Base-by-base conservation (phyloP, 2,329 filamentous ascomycete genomes). In the Colletotrichum sansevieriae region DNA sequence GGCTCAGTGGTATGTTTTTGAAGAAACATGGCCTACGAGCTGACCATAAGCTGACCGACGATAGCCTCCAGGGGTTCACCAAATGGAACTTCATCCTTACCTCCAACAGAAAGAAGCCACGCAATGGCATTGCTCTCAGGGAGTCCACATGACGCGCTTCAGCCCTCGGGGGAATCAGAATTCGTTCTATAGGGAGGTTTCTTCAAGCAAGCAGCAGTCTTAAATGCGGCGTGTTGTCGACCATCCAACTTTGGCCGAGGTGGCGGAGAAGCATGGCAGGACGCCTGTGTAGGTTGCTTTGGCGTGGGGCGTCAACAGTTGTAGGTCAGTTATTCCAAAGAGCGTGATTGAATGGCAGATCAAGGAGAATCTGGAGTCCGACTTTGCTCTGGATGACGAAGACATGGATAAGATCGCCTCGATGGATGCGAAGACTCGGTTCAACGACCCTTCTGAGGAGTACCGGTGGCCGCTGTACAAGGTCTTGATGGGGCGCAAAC, bases 61-160 rank as follows among this genome's bases (percentile, higher is more conserved):
- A n/a, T 1, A 29, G 47, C 18, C 47, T 13, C 73, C 73, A 51
- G 73, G 73, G 18, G 60, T 73, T 78, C 58, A 90, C 80, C 88
- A 90, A 76, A 82, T 88, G 72, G 88, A 90, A 75, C 82, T 89
- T 84, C 22, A 22, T 22, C 22, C 22, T 22, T 22, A 22, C 22
- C 22, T 4, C 20, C 81, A 75, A 33, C 74, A 75, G 39, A 70
- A 72, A 11, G 54, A 65, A 0, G 73, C 74, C 20, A 71, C 71
- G 3, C 68, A 74, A 20, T 75, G 66, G 39, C 73, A 78, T 8
- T 54, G 62, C 37, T 65, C 71, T 11, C 63, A 76, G 10, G 72
- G 74, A 12, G 79, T 80, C 25, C 75, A 76, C 33, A 72, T 78
- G 2, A 70, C 76, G 1, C 76, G 1, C 76, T 79, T 78, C 67